Evolutionary conservation across 106 monocot genomes (phyloP), one percentile per base, ranked within the genome.

Genomic region (Narthecium ossifragum): DNA sequence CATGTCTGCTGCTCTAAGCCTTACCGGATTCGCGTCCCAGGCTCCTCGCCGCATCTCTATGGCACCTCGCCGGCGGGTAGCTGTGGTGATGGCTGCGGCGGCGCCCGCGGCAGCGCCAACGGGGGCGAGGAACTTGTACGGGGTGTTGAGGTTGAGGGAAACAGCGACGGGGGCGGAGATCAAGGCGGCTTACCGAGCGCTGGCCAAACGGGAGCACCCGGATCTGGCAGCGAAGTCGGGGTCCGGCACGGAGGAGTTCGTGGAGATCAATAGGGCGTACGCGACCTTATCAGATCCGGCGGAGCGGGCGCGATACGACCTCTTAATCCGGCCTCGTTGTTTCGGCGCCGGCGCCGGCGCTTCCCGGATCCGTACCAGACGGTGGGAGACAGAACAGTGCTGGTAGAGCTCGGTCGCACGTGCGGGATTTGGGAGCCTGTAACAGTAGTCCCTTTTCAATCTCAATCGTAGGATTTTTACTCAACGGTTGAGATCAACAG

Each of bases 161-260:
- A 59, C 76, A 25, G 85, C 85, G n/a, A 47, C 76, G 25, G 26
- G 37, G 10, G 34, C 14, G 34, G 80, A 85, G 67, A 77, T 85
- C 57, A 80, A 85, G 63, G 65, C 52, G 26, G 85, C 85, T 3
- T 85, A 85, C 73, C 69, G 85, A 22, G 41, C 80, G 7, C 49
- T 80, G 34, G 85, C 85, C 53, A 85, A 85, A 73, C 34, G 70
- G 53, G 69, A 69, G 62, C 85, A 85, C 53, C 84, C 79, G n/a
- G 84, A 85, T 60, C 64, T 73, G 54, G 27, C 22, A 6, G 29
- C 28, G 14, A 55, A 17, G 26, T 25, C 52, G 1, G 37, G 25
- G 8, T 49, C 6, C 52, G 39, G 37, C 13, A 53, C 54, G 17
- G 55, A 34, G 40, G 59, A 34, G 21, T 80, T 80, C 51, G 26